A percentile compares a stretch with the other conserved stretches of the same genome.
Evolutionary conservation across 2,329 filamentous ascomycete species (phyloP).

Genomic region (Myriosclerotinia curreyana): DNA sequence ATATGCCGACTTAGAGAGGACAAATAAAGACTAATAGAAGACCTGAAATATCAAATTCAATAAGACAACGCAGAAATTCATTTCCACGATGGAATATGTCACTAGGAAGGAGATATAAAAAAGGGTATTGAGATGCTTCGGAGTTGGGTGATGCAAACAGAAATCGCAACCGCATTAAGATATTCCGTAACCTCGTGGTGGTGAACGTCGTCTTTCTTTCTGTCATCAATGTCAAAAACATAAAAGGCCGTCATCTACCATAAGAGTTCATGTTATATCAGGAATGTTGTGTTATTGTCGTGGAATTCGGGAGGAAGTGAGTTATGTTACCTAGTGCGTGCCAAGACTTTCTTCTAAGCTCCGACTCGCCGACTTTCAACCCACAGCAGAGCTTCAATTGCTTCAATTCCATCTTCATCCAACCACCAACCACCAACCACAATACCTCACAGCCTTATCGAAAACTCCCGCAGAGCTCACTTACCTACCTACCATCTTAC

Average conservation of each 20-base stretch:
- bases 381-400: not conserved
- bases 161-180: not conserved
- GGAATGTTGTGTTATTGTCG: too few species aligned
- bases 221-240: not conserved
- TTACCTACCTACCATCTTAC: not conserved
- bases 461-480: not conserved
- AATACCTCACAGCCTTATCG: not conserved
- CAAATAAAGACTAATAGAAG: not conserved
- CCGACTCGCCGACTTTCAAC: constrained; percentile 13
- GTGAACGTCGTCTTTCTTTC: not conserved
- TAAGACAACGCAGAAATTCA: not conserved
- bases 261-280: too few species aligned
- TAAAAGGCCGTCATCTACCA: not conserved
- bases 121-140: not conserved
- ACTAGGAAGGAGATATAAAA: not conserved
- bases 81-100: not conserved
- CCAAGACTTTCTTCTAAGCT: constrained; percentile 8
- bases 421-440: constrained; percentile 4
- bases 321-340: too few species aligned
- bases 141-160: not conserved
- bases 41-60: not conserved
- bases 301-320: too few species aligned
- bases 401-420: constrained; percentile 9
- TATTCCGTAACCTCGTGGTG: not conserved
- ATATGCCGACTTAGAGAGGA: not conserved